Base-by-base conservation (phyloP, 1,284 basidiomycete species). In the Pyrrhoderma noxium region DNA sequence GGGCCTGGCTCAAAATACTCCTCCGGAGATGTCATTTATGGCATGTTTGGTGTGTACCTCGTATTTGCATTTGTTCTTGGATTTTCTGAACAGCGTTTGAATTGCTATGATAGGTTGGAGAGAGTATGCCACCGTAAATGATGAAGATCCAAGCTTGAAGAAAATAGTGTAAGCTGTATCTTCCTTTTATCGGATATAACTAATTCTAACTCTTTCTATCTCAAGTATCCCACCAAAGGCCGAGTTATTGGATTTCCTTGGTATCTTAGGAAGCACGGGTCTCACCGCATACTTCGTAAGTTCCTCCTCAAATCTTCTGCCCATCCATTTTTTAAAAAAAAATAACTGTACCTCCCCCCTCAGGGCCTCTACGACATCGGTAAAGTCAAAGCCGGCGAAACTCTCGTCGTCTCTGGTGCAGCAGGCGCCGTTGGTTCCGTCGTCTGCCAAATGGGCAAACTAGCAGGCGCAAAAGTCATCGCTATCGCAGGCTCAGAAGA, bases 351-450 rank as follows among this genome's bases (percentile, higher is more conserved):
- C 19, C 42, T 48, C 25, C 37, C 19, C 18, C 31, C 31, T n/a
- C 54, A 89, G 87, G 89, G 92, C n/a, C 72, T 94, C 36, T 73
- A 81, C 62, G 86, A 91, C 49, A 72, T 94, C 41, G 89, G 82
- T 22, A 64, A 87, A 55, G 64, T 93, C 60, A 87, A 93, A 64
- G 66, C 81, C 0, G 89, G 90, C 8, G 91, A 95, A 54, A 87
- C 78, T 0, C 77, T 94, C 44, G 76, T 94, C 22, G 85, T 95
- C 18, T 89, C 89, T 1, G 92, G 89, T 18, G 92, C 92, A 0
- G 92, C 91, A 18, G 92, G 92, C n/a, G 83, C 89, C 2, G 89
- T 91, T 16, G 86, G 87, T 31, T 77, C 82, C 25, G 65, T 86
- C 53, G 82, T 73, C 27, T 87, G 80, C 64, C 86, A 94, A 64